Percentiles rank a stretch among this genome's conserved stretches.
These are phyloP conservation scores for Phyllosticta paracitricarpa DNA, from an alignment of 2,329 filamentous ascomycete species.

Conservation along the genomic window DNA sequence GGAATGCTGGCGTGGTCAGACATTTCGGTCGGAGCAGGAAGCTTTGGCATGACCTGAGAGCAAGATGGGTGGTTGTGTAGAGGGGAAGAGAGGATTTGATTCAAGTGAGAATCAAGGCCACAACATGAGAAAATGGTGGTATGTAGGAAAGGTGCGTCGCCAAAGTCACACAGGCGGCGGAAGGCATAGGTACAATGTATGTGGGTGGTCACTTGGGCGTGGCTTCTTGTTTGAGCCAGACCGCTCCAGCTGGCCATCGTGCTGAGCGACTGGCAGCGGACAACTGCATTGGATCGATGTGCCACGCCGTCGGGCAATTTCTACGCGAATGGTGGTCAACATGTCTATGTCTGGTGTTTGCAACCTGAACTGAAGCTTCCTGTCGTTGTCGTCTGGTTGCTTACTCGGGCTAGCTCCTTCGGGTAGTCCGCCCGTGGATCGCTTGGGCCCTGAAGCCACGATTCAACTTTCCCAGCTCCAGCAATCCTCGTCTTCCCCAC, in stretches of 20 bases:
- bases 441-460: not conserved
- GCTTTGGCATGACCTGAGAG: slow-evolving; percentile 1
- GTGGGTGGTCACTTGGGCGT: not conserved
- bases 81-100: not conserved
- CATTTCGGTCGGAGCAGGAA: not conserved
- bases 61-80: not conserved
- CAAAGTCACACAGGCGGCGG: not conserved
- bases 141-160: not conserved
- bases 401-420: not conserved
- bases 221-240: not conserved
- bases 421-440: not conserved
- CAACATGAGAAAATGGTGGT: not conserved
- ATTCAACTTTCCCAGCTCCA: not conserved
- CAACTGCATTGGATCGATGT: too few species aligned
- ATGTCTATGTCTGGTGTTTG: not conserved
- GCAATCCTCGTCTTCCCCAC: not conserved
- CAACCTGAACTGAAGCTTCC: too few species aligned
- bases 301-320: too few species aligned
- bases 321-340: too few species aligned
- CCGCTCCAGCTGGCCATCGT: not conserved
- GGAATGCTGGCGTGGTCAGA: not conserved
- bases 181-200: not conserved
- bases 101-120: not conserved
- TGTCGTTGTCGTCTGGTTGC: not conserved
- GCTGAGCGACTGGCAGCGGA: not conserved